Evolutionary conservation across 1,284 basidiomycete species (phyloP), one percentile per base, ranked within the genome.

Genomic region (Trametes polyzona): DNA sequence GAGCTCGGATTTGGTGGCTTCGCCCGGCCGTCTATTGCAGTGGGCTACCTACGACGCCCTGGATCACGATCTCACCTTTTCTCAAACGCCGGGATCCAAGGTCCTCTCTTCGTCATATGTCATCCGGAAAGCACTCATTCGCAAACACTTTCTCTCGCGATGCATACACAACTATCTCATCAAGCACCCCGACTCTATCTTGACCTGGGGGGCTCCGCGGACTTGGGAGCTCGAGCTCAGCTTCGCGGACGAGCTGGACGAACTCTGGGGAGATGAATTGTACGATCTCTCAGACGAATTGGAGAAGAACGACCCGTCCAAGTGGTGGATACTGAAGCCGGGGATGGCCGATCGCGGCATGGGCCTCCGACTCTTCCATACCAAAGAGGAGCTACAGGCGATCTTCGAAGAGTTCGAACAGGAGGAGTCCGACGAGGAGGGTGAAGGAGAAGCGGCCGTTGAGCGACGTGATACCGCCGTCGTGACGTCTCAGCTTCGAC

Each of bases 321-420:
- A 77, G 58, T 95, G 95, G 95, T 98, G 88, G 81, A 96, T 98
- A 55, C 74, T 99, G 51, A 99, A 99, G 75, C 96, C 97, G 35
- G 95, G 95, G 11, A 97, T 99, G 90, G 90, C 96, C 1, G 96
- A 99, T 77, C 83, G 95, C 52, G 97, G 95, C 4, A 93, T 95
- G 79, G 97, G 96, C 0, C 96, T 99, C 61, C 78, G 96, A 35
- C 77, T 99, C 49, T 98, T 99, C 73, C 86, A 90, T 51, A 89
- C 83, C 46, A 88, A 90, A 69, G 84, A 88, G 10, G 78, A 84
- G 33, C 76, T 99, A 58, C 80, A 84, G 59, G 70, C 73, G 1
- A 97, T 98, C 44, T 95, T 99, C 67, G 81, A 90, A 62, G 85
- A 85, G 50, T 98, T 98, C 65, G 95, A 97, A 61, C 80, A 83